These are phyloP conservation scores for Penicillium psychrosexuale DNA, from an alignment of 2,329 filamentous ascomycete species.

Conservation along the genomic window DNA sequence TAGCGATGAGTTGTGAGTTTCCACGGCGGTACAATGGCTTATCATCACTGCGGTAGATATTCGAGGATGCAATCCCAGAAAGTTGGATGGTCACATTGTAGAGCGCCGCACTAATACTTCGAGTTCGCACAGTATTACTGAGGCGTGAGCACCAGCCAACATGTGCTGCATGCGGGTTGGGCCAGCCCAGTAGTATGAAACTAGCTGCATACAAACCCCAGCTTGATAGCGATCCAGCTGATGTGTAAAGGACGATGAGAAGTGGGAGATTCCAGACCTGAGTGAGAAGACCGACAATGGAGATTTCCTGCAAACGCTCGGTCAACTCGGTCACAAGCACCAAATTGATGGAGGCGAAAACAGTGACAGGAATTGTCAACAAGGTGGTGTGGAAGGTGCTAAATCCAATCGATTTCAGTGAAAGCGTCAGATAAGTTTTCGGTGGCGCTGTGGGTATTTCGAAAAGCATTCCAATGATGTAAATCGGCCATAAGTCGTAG, in stretches of 20 bases:
- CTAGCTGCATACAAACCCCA: slow-evolving; percentile 46
- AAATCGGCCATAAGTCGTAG: slow-evolving; percentile 41
- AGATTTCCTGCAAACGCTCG: slow-evolving; percentile 42
- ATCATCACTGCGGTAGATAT: slow-evolving; percentile 55
- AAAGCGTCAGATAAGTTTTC: slow-evolving; percentile 46
- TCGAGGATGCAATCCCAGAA: slow-evolving; percentile 42
- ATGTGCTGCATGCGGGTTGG: slow-evolving; percentile 44
- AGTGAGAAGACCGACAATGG: slow-evolving; percentile 46
- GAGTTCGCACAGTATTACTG: slow-evolving; percentile 50
- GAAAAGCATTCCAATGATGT: slow-evolving; percentile 33
- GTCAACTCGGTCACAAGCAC: slow-evolving; percentile 26
- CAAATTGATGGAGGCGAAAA: slow-evolving; percentile 43
- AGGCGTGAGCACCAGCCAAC: slow-evolving; percentile 50
- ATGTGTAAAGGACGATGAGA: slow-evolving; percentile 46
- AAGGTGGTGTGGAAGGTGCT: slow-evolving; percentile 24
- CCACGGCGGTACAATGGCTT: slow-evolving; percentile 48
- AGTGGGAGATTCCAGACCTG: slow-evolving; percentile 54
- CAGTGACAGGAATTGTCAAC: slow-evolving; percentile 35
- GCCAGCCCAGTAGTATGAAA: slow-evolving; percentile 19
- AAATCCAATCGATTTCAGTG: slow-evolving; percentile 13
- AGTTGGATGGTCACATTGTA: slow-evolving; percentile 51
- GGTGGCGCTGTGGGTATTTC: slow-evolving; percentile 46
- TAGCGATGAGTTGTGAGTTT: slow-evolving; percentile 45
- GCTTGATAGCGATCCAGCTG: slow-evolving; percentile 29
- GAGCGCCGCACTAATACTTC: slow-evolving; percentile 39